Conservation (phyloP, 768 basidiomycete species). For the Leccinum fibrillosum region DNA sequence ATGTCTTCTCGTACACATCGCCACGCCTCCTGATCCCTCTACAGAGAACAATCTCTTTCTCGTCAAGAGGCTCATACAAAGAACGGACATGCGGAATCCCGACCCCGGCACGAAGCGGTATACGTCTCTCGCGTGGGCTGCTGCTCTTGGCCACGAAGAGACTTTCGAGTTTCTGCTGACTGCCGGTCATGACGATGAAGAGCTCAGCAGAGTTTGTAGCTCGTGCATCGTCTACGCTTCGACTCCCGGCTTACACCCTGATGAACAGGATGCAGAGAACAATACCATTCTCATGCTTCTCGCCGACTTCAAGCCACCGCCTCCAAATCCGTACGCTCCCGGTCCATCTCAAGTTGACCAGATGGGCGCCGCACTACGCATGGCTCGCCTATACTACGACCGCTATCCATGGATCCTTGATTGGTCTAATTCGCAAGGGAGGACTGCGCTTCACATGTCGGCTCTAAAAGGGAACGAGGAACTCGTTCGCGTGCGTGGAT, state of each 20-base stretch:
- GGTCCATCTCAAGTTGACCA: constrained; percentile 54
- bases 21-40: constrained; percentile 15
- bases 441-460: constrained; percentile 86
- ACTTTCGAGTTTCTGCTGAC: constrained; percentile 88
- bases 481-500: constrained; percentile 68
- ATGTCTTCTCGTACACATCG: constrained; percentile 4
- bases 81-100: constrained; percentile 88
- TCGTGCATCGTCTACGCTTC: constrained; percentile 4
- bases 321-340: constrained; percentile 43
- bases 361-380: constrained; percentile 72
- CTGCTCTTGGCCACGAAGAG: constrained; percentile 83
- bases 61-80: constrained; percentile 81
- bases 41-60: constrained; percentile 94
- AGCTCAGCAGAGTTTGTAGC: constrained; percentile 76
- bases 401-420: constrained; percentile 85
- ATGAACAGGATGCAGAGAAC: constrained; percentile 77
- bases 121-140: constrained; percentile 91
- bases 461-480: constrained; percentile 88
- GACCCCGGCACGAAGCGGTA: constrained; percentile 72
- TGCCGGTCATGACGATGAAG: constrained; percentile 90
- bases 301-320: constrained; percentile 70
- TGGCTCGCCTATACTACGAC: constrained; percentile 85
- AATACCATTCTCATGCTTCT: constrained; percentile 92
- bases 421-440: constrained; percentile 90
- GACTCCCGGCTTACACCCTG: constrained; percentile 16